Evolutionary conservation across 2,329 filamentous ascomycete species (phyloP), one percentile per base, ranked within the genome.

Genomic region (Pseudogymnoascus sp.): DNA sequence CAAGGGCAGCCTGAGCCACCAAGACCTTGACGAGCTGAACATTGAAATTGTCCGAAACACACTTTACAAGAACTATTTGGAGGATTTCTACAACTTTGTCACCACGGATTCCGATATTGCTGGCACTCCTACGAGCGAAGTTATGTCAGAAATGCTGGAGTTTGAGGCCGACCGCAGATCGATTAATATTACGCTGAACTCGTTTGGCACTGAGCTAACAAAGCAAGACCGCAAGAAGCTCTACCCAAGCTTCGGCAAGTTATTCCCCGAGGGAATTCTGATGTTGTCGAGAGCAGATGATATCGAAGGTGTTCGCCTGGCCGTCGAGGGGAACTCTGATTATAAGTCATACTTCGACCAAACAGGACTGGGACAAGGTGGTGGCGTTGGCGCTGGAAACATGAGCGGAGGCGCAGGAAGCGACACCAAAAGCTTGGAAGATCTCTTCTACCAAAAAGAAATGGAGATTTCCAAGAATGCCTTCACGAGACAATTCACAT

Each of bases 11-110:
- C 82, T 99, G 64, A 95, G 89, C 77, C 92, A 97, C 75, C 91
- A 97, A 74, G 94, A 99, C 73, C 82, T 99, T 58, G 94, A 99
- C 76, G 95, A 99, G 79, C 81, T 99, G 71, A 99, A 99, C 78
- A 99, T 99, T 70, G 94, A 99, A 78, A 99, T 99, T 75, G 90
- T 99, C 62, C 88, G 95, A 66, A 99, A 99, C 77, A 99, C 92
- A 0, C 81, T 99, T 36, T 99, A 97, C 82, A 99, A 99, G 83
- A 97, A 97, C 80, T 99, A 99, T 73, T 83, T 99, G 6, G 94
- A 99, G 74, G 94, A 97, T 73, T 99, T 99, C 75, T 85, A 97
- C 78, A 83, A 89, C 66, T 99, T 97, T 74, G 89, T 97, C 76
- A 96, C 93, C 76, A 89, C 87, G 8, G 84, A 96, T 71, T 80